Percentiles rank a stretch among this genome's conserved stretches.
Conservation (phyloP, 495 filamentous ascomycete genomes). For the Penicillium verhagenii region DNA sequence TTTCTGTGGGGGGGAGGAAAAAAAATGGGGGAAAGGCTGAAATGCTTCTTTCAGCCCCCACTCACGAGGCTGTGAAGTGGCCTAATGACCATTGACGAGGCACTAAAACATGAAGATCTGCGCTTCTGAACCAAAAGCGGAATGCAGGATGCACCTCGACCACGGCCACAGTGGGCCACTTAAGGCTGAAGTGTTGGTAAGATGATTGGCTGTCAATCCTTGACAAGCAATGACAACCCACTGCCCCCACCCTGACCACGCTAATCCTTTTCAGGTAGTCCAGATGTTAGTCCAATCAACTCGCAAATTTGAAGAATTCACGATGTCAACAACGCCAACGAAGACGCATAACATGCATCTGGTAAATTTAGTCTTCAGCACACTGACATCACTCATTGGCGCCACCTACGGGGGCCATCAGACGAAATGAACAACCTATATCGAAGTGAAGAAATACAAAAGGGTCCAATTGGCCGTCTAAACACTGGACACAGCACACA, state of each 20-base stretch:
- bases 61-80: not conserved
- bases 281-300: conserved; percentile 1
- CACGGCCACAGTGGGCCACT: too few species aligned
- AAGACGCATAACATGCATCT: not conserved
- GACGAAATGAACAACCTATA: not conserved
- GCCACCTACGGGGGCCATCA: not conserved
- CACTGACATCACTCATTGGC: not conserved
- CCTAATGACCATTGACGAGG: not conserved
- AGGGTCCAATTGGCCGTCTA: not conserved
- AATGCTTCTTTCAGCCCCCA: not conserved
- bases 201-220: not conserved
- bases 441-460: not conserved
- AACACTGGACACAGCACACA: not conserved
- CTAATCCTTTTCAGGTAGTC: conserved; percentile 1
- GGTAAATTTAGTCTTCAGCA: not conserved
- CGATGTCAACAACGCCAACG: not conserved
- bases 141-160: not conserved
- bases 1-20: not conserved
- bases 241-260: not conserved
- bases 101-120: not conserved
- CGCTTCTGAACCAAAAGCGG: not conserved
- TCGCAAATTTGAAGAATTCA: not conserved
- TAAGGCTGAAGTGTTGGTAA: not conserved
- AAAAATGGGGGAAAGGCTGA: not conserved
- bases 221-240: too few species aligned